A percentile compares a stretch with the other conserved stretches of the same genome.
Conservation (phyloP, 768 basidiomycete species). For the Russula brevipes region DNA sequence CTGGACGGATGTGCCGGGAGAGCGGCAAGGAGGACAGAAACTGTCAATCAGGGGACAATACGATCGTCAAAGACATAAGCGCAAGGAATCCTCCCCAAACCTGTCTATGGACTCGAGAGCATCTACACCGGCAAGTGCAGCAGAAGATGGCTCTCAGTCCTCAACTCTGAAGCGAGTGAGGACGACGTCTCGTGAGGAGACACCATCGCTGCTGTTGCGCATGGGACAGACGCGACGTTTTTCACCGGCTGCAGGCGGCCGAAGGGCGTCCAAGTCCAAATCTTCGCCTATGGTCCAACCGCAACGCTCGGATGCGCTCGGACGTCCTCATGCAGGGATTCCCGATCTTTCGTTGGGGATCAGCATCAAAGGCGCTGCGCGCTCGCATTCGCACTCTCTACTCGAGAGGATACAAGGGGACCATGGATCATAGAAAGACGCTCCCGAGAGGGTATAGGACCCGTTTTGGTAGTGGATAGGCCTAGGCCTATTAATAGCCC, state of each 20-base stretch:
- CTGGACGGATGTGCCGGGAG: background rate
- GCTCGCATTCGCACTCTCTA: constrained; percentile 15
- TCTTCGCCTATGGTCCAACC: background rate
- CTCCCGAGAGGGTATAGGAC: too few species aligned
- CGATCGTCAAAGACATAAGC: constrained; percentile 10
- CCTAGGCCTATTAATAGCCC: too few species aligned
- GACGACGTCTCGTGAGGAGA: constrained; percentile 5
- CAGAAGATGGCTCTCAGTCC: background rate
- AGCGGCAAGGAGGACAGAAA: background rate
- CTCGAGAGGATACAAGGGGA: constrained; percentile 22
- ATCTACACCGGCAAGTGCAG: background rate
- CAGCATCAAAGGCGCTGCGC: constrained; percentile 24
- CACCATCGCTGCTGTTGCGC: constrained; percentile 14
- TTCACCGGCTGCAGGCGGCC: background rate
- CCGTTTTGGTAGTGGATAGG: too few species aligned
- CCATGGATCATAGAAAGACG: background rate
- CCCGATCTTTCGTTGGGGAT: constrained; percentile 3
- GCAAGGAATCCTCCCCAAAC: background rate
- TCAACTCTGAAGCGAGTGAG: constrained; percentile 12
- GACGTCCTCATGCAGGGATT: background rate
- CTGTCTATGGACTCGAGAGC: background rate
- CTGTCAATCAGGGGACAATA: constrained; percentile 20
- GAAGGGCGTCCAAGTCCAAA: background rate
- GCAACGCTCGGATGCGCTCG: background rate
- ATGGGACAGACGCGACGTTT: constrained; percentile 8